Evolutionary conservation across 805 yeast genomes (phyloP), one percentile per base, ranked within the genome.

Genomic region (Torulaspora quercuum): DNA sequence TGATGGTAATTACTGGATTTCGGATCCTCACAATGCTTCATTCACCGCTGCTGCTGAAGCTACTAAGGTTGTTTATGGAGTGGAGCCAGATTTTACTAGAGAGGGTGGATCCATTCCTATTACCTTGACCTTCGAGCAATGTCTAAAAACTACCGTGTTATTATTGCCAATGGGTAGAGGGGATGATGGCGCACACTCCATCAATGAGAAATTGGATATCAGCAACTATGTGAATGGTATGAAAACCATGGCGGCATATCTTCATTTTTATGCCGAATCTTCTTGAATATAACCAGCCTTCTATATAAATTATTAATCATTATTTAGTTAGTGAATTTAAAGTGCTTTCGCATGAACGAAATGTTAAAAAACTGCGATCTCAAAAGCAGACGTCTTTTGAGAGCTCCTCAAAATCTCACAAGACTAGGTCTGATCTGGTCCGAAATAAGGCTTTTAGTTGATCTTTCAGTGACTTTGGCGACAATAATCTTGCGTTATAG

Each of bases 91-190:
- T 65, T 77, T 86, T 60, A 94, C 97, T 25, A 81, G 99, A 70
- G 99, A 92, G 69, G 99, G 99, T 56, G 99, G 99, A 24, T 89
- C 97, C 3, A 92, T 92, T 58, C 99, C 99, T 48, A 89, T 92
- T 62, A 90, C 99, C 14, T 67, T 92, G 50, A 82, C 95, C 22
- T 92, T 92, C 67, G 96, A 92, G 70, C 73, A 88, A 55, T 80
- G 78, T 59, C 74, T 92, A 56, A 80, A 84, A 53, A 84, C 94
- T 15, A 80, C 80, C 46, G 97, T 89, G 21, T 71, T 92, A 46
- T 72, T 92, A 56, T 76, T 92, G 53, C 98, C 99, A 46, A 84
- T 92, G 83, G 99, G 99, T 48, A 82, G 94, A 68, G 98, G 98
- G 50, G 97, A 92, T 62, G 99, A 92, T 59, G 98, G 98, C 53